A percentile compares a stretch with the other conserved stretches of the same genome.
Evolutionary conservation across 768 basidiomycete genomes (phyloP).

Genomic region (Auricularia heimuer): DNA sequence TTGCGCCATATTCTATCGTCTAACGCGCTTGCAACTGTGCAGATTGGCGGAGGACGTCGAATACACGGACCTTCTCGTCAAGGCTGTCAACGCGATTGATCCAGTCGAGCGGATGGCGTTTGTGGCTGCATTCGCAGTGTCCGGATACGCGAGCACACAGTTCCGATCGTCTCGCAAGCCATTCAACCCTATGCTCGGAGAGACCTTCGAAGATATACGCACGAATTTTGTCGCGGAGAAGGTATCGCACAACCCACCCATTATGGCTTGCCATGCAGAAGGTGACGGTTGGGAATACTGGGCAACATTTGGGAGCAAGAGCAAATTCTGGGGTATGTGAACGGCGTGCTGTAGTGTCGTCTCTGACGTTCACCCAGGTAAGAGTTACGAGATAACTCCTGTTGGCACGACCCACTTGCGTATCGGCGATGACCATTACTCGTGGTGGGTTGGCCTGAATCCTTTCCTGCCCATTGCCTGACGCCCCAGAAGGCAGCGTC

Average conservation of each 20-base stretch:
- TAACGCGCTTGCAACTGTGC: too few species aligned
- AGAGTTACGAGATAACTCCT: slow-evolving; percentile 80
- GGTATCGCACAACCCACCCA: slow-evolving; percentile 73
- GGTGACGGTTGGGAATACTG: slow-evolving; percentile 67
- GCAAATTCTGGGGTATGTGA: slow-evolving; percentile 70
- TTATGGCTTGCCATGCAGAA: slow-evolving; percentile 80
- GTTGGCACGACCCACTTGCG: slow-evolving; percentile 58
- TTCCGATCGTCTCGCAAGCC: slow-evolving; percentile 78
- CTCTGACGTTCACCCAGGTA: slow-evolving; percentile 17
- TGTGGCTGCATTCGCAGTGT: slow-evolving; percentile 78
- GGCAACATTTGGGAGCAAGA: slow-evolving; percentile 72
- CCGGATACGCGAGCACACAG: slow-evolving; percentile 71
- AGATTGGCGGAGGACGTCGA: slow-evolving; percentile 67
- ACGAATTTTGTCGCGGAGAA: slow-evolving; percentile 83
- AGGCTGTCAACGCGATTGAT: slow-evolving; percentile 49
- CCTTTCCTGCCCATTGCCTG: background rate
- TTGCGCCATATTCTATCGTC: too few species aligned
- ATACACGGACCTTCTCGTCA: slow-evolving; percentile 58
- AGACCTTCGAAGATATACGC: slow-evolving; percentile 76
- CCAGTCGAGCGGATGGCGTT: slow-evolving; percentile 61
- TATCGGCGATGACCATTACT: slow-evolving; percentile 57
- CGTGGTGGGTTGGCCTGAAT: slow-evolving; percentile 42
- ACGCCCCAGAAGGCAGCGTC: slow-evolving; percentile 53
- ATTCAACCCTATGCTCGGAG: slow-evolving; percentile 82
- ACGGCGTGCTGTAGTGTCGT: too few species aligned